phyloP scores from a whole-genome alignment of 345 rosid genomes.

The Abelmoschus esculentus region DNA sequence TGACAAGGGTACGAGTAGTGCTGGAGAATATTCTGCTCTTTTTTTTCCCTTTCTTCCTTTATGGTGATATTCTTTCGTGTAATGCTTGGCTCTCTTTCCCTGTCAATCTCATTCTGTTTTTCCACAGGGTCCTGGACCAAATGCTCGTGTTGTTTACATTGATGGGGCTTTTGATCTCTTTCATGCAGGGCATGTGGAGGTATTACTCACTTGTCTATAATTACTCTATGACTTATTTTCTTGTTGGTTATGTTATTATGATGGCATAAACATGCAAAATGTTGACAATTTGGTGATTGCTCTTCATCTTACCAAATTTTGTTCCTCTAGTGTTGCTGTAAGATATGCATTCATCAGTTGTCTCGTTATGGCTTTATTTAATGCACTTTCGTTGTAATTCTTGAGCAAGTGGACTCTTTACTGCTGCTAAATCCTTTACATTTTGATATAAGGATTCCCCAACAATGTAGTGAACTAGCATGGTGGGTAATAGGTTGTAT shows the following conservation, averaged over 20 bases:
- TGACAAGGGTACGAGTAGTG: neutral
- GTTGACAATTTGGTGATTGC: neutral
- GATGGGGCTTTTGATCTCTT: constrained; percentile 98
- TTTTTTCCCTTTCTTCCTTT: neutral
- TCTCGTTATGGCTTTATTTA: neutral
- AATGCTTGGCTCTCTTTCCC: neutral
- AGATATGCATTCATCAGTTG: neutral
- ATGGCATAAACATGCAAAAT: neutral
- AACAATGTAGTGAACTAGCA: constrained; percentile 71
- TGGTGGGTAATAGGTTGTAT: neutral
- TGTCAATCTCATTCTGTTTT: constrained; percentile 5
- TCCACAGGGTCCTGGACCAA: constrained; percentile 77
- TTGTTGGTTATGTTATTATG: constrained; percentile 14
- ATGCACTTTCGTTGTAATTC: neutral
- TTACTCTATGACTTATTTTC: neutral
- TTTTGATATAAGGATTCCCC: neutral
- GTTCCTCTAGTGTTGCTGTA: neutral
- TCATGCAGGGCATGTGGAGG: constrained; percentile 99
- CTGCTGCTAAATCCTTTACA: constrained; percentile 19
- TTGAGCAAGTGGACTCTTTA: neutral
- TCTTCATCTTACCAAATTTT: neutral
- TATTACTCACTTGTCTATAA: constrained; percentile 16
- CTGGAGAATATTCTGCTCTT: neutral
- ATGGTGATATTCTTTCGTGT: neutral
- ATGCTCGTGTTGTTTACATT: constrained; percentile 75